Evolutionary conservation across 164 flowering plant genomes (phyloP), one percentile per base, ranked within the genome.

Genomic region (Stephania japonica): DNA sequence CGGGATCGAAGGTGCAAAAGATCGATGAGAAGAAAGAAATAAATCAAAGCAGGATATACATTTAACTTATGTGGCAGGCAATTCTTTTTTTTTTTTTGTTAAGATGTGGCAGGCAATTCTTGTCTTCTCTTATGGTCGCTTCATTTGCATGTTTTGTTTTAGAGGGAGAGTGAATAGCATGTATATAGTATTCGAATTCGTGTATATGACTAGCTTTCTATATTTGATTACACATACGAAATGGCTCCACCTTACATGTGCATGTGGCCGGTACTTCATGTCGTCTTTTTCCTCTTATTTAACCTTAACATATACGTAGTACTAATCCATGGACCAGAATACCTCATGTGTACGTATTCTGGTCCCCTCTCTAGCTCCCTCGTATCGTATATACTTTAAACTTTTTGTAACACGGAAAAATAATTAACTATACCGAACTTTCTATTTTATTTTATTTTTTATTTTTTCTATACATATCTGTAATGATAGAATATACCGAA

Each of bases 51-150:
- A 32, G 38, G 4, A 32, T 32, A 32, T 32, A 32, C 38, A 59
- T 59, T 59, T 59, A 59, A 59, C 64, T 59, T 59, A 19, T 59
- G 64, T n/a, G 64, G 64, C 64, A 59, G 64, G 64, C 64, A 21
- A 59, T 59, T 59, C 21, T 59, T 59, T n/a, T n/a, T n/a, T n/a
- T n/a, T n/a, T n/a, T n/a, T n/a, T n/a, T n/a, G n/a, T n/a, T n/a
- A n/a, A n/a, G n/a, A 19, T 59, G 64, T n/a, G 64, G 64, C 64
- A 59, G 64, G 64, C 64, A 21, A 59, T 59, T 59, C 21, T 59
- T 59, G 64, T 59, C 64, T 59, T 59, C 24, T 59, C 24, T 59
- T 59, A 59, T 9, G 25, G 64, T 59, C 24, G 64, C 64, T 59
- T 59, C 64, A 59, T 24, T 59, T 59, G n/a, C n/a, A n/a, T n/a